phyloP scores from a whole-genome alignment of 345 rosid genomes.

The Gossypium herbaceum region DNA sequence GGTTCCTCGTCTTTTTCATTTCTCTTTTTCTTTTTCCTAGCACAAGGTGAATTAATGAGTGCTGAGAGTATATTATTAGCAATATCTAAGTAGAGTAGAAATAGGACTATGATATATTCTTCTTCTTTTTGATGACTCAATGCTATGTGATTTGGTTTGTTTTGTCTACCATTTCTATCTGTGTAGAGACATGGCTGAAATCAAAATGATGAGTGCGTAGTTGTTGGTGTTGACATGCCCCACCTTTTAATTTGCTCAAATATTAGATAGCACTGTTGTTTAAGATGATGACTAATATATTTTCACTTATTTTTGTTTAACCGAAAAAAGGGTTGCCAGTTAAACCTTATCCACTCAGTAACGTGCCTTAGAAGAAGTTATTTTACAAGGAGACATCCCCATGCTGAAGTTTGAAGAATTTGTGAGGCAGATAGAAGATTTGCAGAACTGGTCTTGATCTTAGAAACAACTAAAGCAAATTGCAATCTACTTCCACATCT shows the following conservation, averaged over 20 bases:
- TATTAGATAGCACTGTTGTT: neutral
- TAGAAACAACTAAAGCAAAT: neutral
- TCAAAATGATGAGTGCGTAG: constrained; percentile 14
- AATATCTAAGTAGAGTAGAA: constrained; percentile 16
- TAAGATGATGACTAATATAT: neutral
- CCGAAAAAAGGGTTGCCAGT: neutral
- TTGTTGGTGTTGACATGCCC: neutral
- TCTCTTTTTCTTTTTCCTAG: neutral
- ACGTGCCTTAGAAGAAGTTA: neutral
- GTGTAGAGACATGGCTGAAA: constrained; percentile 22
- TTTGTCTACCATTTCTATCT: constrained; percentile 13
- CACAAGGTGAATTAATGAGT: constrained; percentile 15
- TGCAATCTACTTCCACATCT: neutral
- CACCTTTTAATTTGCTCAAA: neutral
- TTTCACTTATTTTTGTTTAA: neutral
- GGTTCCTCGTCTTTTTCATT: neutral
- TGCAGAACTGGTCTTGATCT: neutral
- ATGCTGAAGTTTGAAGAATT: neutral
- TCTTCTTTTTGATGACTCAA: constrained; percentile 1
- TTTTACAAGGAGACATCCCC: neutral
- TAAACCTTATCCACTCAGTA: neutral
- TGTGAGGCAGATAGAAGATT: neutral
- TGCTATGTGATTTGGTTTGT: constrained; percentile 26
- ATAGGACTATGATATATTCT: neutral
- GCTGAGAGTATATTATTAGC: constrained; percentile 14